These are phyloP conservation scores for Vitis vinifera DNA, from an alignment of 164 flowering plant species.

Conservation along the genomic window ASM3070453v1 NC_081823.1:6272001-6272500, in stretches of 20 bases:
- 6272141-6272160: conserved; percentile 50
- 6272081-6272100: conserved; percentile 88
- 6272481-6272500: conserved; percentile 80
- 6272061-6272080: conserved; percentile 59
- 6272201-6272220: conserved; percentile 59
- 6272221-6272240: conserved; percentile 75
- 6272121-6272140: conserved; percentile 78
- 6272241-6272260: conserved; percentile 76
- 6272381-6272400: conserved; percentile 65
- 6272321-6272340: conserved; percentile 84
- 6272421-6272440: conserved; percentile 18
- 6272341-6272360: conserved; percentile 91
- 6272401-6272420: conserved; percentile 47
- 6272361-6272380: conserved; percentile 71
- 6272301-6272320: conserved; percentile 66
- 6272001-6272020: conserved; percentile 74
- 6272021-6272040: conserved; percentile 63
- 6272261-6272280: conserved; percentile 84
- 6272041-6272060: conserved; percentile 72
- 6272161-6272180: conserved; percentile 31
- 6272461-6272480: conserved; percentile 66
- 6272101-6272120: conserved; percentile 93
- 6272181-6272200: conserved; percentile 53
- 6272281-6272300: conserved; percentile 82
- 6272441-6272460: conserved; percentile 50